Percentiles rank a stretch among this genome's conserved stretches.
phyloP scores from a whole-genome alignment of 176 grass and related monocot genomes.

The Triticum aestivum region DNA sequence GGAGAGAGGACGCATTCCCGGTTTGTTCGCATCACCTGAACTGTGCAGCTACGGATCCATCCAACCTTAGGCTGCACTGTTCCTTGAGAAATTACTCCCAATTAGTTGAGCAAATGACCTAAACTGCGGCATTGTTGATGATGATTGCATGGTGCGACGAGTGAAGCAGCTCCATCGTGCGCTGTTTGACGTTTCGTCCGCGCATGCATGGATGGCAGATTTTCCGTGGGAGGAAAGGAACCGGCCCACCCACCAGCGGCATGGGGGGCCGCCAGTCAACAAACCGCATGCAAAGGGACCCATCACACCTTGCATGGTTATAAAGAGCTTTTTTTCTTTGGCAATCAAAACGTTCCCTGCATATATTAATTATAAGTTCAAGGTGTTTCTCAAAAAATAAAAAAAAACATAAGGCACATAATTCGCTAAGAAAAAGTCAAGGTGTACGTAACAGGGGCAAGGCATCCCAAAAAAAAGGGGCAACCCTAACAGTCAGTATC shows the following conservation, averaged over 20 bases:
- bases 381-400: no score
- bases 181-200: conserved; percentile 37
- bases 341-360: no score
- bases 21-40: background rate
- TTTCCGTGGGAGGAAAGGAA: conserved; percentile 22
- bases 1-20: background rate
- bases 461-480: no score
- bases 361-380: no score
- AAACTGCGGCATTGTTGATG: background rate
- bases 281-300: background rate
- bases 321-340: no score
- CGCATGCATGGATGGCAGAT: background rate
- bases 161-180: background rate
- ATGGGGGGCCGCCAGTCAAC: background rate
- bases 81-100: background rate
- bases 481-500: no score
- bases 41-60: background rate
- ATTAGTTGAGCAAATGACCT: background rate
- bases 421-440: no score
- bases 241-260: conserved; percentile 22
- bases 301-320: background rate
- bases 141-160: background rate
- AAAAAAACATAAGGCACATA: no score
- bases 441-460: no score
- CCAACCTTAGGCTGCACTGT: conserved; percentile 9